Conservation (phyloP, 441 rosid species). For the Capsella rubella region DNA sequence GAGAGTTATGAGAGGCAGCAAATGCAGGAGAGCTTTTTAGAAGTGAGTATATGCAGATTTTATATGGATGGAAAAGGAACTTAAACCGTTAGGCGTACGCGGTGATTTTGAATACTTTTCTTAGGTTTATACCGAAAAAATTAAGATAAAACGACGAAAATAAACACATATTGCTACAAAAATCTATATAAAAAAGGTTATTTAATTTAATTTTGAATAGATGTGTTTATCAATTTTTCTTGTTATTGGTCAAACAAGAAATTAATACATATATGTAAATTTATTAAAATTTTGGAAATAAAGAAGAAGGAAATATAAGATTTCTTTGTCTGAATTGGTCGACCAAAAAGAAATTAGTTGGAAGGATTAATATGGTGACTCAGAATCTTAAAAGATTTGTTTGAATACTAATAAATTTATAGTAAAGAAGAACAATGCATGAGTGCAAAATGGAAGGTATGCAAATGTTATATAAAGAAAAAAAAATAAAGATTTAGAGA, state of each 20-base stretch:
- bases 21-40: not conserved
- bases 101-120: not conserved
- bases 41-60: not conserved
- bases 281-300: not conserved
- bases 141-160: not conserved
- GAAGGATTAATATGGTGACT: not conserved
- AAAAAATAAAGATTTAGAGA: not conserved
- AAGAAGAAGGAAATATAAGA: not conserved
- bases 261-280: not conserved
- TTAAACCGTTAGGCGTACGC: not conserved
- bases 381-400: not conserved
- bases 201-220: no score
- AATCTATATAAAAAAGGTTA: not conserved
- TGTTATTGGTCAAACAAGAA: not conserved
- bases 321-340: not conserved
- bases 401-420: not conserved
- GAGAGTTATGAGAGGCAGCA: not conserved
- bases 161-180: not conserved
- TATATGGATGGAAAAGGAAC: not conserved
- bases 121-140: not conserved
- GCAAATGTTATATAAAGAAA: not conserved
- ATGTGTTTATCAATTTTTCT: not conserved
- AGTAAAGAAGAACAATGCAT: not conserved
- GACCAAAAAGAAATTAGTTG: not conserved
- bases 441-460: not conserved